Conservation (phyloP, 768 basidiomycete species). For the Amylocystis lapponica region DNA sequence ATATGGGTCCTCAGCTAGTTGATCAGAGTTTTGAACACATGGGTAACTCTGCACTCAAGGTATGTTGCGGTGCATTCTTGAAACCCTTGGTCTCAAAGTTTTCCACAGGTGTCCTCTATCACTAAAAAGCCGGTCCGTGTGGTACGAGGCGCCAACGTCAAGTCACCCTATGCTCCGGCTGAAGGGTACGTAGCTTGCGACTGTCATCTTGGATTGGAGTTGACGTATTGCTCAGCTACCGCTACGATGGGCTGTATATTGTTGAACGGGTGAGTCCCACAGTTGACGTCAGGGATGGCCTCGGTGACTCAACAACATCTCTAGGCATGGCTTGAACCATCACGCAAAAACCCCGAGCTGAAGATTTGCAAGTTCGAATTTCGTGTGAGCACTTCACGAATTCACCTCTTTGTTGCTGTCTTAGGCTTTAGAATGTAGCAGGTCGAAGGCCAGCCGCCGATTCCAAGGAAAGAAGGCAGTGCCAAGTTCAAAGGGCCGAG, state of each 20-base stretch:
- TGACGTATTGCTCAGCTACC: constrained; percentile 1
- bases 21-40: constrained; percentile 12
- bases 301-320: not conserved
- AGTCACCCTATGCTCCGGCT: constrained; percentile 11
- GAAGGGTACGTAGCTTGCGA: constrained; percentile 5
- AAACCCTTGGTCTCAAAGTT: not conserved
- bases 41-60: constrained; percentile 12
- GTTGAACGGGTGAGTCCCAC: constrained; percentile 7
- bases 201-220: not conserved
- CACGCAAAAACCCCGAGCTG: constrained; percentile 9
- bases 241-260: constrained; percentile 17
- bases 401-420: not conserved
- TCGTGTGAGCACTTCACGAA: constrained; percentile 1
- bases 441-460: not conserved
- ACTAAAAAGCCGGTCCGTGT: constrained; percentile 16
- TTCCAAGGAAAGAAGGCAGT: not conserved
- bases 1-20: constrained; percentile 11
- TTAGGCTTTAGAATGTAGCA: not conserved
- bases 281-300: not conserved
- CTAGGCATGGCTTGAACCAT: constrained; percentile 17
- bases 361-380: constrained; percentile 15
- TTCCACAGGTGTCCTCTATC: constrained; percentile 7
- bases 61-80: not conserved
- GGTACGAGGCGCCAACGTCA: constrained; percentile 9
- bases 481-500: not conserved